A percentile compares a stretch with the other conserved stretches of the same genome.
Conservation (phyloP, 1,284 basidiomycete species). For the Apiotrichum montevideense region DNA sequence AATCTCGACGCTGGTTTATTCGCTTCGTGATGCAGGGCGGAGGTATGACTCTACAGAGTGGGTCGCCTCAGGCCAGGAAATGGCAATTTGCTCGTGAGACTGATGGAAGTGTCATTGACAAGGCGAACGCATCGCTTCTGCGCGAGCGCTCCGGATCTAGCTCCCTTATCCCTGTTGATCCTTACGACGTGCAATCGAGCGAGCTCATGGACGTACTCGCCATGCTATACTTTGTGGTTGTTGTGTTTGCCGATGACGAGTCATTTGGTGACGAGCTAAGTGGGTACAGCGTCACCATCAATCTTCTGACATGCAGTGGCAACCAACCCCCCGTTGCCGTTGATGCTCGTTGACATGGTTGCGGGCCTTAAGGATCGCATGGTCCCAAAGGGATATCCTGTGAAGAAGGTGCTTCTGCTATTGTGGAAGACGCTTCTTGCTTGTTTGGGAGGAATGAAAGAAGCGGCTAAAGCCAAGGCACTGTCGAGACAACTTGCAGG, state of each 20-base stretch:
- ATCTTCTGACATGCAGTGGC: constrained; percentile 59
- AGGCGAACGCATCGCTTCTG: neutral
- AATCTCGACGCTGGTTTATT: constrained; percentile 72
- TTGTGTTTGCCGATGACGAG: constrained; percentile 83
- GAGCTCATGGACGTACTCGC: constrained; percentile 87
- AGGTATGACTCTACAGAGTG: constrained; percentile 57
- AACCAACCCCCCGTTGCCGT: constrained; percentile 86
- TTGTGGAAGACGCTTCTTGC: constrained; percentile 93
- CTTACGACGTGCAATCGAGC: constrained; percentile 53
- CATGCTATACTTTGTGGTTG: constrained; percentile 88
- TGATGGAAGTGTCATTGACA: constrained; percentile 7
- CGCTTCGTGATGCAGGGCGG: constrained; percentile 80
- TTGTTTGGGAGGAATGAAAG: constrained; percentile 85
- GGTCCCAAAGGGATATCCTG: constrained; percentile 81
- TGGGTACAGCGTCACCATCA: constrained; percentile 50
- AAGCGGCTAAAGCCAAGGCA: constrained; percentile 75
- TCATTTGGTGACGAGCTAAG: constrained; percentile 92
- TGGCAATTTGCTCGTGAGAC: neutral
- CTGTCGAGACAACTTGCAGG: constrained; percentile 76
- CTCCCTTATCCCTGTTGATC: constrained; percentile 24
- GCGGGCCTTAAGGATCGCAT: constrained; percentile 87
- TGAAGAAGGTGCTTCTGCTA: constrained; percentile 78
- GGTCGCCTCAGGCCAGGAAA: neutral
- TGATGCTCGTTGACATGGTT: constrained; percentile 84
- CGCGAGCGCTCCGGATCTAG: constrained; percentile 15